Evolutionary conservation across 2,329 filamentous ascomycete species (phyloP), one percentile per base, ranked within the genome.

Genomic region (Fusarium foetens): DNA sequence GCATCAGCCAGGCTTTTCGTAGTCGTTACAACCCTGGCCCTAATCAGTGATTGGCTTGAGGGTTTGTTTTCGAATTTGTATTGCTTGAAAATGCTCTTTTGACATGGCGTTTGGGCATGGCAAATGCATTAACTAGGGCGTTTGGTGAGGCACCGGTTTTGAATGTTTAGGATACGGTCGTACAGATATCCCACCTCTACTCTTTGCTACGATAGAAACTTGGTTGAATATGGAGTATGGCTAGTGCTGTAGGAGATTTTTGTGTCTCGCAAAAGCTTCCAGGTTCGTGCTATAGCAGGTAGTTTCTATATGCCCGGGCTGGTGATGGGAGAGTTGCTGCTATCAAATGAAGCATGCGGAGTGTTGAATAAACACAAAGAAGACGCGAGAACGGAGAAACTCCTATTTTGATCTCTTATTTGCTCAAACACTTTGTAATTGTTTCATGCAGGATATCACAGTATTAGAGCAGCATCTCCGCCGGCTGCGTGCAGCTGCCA

Each of bases 1-100:
- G 92, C 73, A 92, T 94, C 66, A 90, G 90, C 71, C 88, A 92
- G 74, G 88, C 88, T 35, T 86, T 92, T 57, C 85, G 90, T 74
- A 92, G 90, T 73, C 86, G 90, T 57, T 91, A 90, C 74, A 82
- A 85, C 42, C 79, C 84, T 13, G 80, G 76, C 48, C 79, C 79
- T 11, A 80, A 80, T 48, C 74, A 78, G 58, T 77, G 65, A 78
- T 60, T 27, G n/a, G 21, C 29, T 31, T 61, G 45, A 45, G 12
- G 23, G 23, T 39, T 45, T 41, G 43, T 41, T 45, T 54, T 33
- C 38, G 41, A 65, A 38, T 39, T 58, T 52, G 23, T 35, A n/a
- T 63, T 60, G 49, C n/a, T 45, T 65, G 39, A 38, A 63, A 39
- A 46, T 57, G 39, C n/a, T 53, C 67, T 13, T 58, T 63, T 72